A percentile compares a stretch with the other conserved stretches of the same genome.
Evolutionary conservation across 2,329 filamentous ascomycete species (phyloP).

Genomic region (Ceratocystis colombiana): DNA sequence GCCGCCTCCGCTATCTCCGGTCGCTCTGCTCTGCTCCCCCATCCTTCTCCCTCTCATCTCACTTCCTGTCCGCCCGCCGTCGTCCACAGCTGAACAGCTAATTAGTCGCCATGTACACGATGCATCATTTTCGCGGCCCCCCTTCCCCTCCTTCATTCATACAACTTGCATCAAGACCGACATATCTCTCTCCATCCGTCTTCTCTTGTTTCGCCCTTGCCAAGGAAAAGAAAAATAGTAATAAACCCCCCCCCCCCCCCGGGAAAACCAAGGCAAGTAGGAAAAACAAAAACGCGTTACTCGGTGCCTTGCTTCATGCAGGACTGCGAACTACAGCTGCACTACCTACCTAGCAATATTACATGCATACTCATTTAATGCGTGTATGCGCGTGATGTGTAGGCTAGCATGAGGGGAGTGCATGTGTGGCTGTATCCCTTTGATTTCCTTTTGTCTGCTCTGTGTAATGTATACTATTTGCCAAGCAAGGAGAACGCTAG

Average conservation of each 20-base stretch:
- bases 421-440: conserved; percentile 5
- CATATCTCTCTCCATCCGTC: too few relatives aligned
- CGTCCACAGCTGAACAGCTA: neutral
- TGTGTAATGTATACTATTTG: neutral
- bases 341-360: neutral
- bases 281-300: neutral
- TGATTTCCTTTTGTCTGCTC: neutral
- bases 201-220: neutral
- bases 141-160: neutral
- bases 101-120: neutral
- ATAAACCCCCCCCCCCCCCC: neutral
- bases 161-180: neutral
- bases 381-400: neutral
- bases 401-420: neutral
- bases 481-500: neutral
- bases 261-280: too few relatives aligned
- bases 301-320: conserved; percentile 6
- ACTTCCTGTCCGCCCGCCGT: neutral
- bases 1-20: neutral
- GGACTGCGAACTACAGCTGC: conserved; percentile 5
- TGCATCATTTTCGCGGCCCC: neutral
- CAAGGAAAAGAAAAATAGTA: neutral
- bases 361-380: neutral
- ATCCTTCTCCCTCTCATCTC: neutral
- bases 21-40: neutral